These are phyloP conservation scores for Alternaria gansuensis DNA, from an alignment of 2,329 filamentous ascomycete species.

Conservation along the genomic window DNA sequence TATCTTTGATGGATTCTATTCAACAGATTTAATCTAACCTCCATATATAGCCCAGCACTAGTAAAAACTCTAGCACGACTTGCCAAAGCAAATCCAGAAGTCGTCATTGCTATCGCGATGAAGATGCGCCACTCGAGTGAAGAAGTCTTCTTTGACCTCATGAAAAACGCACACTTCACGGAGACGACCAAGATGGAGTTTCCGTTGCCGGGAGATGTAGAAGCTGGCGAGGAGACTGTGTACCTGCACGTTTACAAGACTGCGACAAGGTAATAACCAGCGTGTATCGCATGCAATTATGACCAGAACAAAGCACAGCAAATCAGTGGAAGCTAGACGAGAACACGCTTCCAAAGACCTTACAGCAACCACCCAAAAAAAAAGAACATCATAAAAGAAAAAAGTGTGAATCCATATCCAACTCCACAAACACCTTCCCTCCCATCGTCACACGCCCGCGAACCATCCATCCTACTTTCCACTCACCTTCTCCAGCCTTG, in stretches of 20 bases:
- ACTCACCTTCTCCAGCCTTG: no score
- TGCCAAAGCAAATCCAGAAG: conserved; percentile 58
- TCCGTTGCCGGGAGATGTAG: conserved; percentile 42
- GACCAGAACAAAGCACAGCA: background rate
- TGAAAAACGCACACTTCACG: conserved; percentile 44
- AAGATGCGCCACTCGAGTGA: conserved; percentile 75
- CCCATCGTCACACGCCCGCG: no score
- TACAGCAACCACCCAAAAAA: background rate
- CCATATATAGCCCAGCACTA: conserved; percentile 62
- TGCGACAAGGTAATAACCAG: background rate
- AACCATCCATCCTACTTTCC: no score
- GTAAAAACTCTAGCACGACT: conserved; percentile 66
- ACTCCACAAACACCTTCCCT: no score
- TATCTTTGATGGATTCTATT: background rate
- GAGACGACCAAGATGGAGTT: conserved; percentile 24
- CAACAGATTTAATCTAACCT: background rate
- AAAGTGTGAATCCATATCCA: background rate
- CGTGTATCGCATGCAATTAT: background rate
- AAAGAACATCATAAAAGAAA: background rate
- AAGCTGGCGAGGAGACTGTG: conserved; percentile 38
- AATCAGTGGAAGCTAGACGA: background rate
- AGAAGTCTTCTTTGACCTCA: conserved; percentile 69
- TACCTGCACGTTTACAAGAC: conserved; percentile 30
- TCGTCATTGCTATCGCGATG: conserved; percentile 67
- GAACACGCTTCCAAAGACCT: background rate